Conservation (phyloP, 805 yeast species). For the Candida hungchunana region DNA sequence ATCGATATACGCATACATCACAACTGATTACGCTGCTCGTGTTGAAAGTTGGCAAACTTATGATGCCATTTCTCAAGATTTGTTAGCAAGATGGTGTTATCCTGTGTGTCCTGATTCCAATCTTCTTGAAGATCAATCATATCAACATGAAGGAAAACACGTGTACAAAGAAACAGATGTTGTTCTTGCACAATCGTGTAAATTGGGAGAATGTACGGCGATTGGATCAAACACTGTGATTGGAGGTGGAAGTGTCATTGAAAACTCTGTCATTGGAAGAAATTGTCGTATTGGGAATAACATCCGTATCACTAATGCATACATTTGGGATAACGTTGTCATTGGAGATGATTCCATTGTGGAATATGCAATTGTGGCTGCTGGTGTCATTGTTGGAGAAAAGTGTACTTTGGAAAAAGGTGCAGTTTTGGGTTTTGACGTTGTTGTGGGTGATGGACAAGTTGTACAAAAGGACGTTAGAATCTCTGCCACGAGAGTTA, state of each 20-base stretch:
- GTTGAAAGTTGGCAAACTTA: conserved; percentile 95
- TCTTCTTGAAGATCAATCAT: conserved; percentile 64
- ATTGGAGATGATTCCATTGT: conserved; percentile 63
- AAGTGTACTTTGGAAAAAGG: conserved; percentile 59
- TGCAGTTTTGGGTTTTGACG: conserved; percentile 74
- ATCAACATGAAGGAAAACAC: conserved; percentile 77
- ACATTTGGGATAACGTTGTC: conserved; percentile 79
- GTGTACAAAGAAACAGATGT: conserved; percentile 86
- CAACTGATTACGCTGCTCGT: conserved; percentile 81
- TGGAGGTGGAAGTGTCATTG: conserved; percentile 67
- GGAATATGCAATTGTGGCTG: conserved; percentile 67
- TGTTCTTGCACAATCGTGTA: conserved; percentile 91
- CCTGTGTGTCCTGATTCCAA: conserved; percentile 90
- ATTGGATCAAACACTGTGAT: conserved; percentile 75
- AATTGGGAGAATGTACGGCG: conserved; percentile 72
- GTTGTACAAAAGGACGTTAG: conserved; percentile 46
- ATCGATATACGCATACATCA: conserved; percentile 82
- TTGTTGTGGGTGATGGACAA: conserved; percentile 53
- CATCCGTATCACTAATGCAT: conserved; percentile 66
- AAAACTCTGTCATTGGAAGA: conserved; percentile 78
- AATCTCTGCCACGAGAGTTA: conserved; percentile 46
- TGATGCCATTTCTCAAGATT: conserved; percentile 85
- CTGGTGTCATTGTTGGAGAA: conserved; percentile 49
- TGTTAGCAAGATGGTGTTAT: conserved; percentile 86
- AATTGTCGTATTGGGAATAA: conserved; percentile 80